Conservation (phyloP, 129 eudicot genomes). For the Lonicera japonica region DNA sequence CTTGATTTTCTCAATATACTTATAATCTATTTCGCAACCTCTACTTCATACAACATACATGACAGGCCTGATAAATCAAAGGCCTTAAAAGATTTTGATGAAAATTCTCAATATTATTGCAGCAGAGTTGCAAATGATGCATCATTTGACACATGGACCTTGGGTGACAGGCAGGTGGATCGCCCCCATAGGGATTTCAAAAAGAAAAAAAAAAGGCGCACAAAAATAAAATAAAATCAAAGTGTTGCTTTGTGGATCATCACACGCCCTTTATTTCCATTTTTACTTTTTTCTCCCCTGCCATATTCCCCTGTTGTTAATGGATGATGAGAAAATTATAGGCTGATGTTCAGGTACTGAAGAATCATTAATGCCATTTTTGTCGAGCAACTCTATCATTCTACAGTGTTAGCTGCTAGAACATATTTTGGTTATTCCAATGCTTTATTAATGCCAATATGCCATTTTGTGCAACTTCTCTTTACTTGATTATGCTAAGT, state of each 20-base stretch:
- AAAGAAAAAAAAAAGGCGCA: background rate
- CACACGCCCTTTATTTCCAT: background rate
- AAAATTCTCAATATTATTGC: too few species aligned
- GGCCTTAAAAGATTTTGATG: conserved; percentile 5
- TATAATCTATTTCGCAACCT: conserved; percentile 2
- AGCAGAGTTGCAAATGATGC: too few species aligned
- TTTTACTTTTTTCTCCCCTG: background rate
- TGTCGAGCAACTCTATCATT: too few species aligned
- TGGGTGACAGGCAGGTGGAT: background rate
- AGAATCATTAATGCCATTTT: too few species aligned
- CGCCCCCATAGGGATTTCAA: too few species aligned
- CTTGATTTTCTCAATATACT: background rate
- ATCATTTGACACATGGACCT: background rate
- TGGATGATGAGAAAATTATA: background rate
- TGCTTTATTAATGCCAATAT: too few species aligned
- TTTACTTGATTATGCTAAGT: too few species aligned
- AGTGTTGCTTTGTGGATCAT: too few species aligned
- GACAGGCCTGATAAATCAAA: conserved; percentile 20
- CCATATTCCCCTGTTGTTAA: background rate
- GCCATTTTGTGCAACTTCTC: too few species aligned
- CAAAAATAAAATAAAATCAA: too few species aligned
- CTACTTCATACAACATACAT: conserved; percentile 3
- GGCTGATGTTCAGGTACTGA: background rate
- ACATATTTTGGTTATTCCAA: too few species aligned
- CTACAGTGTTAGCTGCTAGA: too few species aligned